Evolutionary conservation across 2,329 filamentous ascomycete genomes (phyloP).

Genomic region (Ceratocystiopsis brevicomis): DNA sequence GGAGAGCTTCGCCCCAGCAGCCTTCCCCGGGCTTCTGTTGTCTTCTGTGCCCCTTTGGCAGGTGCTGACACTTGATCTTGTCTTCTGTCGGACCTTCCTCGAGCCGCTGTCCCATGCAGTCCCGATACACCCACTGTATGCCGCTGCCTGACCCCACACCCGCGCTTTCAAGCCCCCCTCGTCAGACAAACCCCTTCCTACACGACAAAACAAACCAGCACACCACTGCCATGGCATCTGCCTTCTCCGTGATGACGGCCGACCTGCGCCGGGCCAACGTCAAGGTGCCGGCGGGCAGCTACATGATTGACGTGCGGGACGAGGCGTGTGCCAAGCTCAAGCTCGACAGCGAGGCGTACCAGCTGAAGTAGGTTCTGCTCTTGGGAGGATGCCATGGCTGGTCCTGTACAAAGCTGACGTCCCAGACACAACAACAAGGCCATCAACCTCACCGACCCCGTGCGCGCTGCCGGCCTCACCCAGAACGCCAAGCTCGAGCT

Average conservation of each 20-base stretch:
- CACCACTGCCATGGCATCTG: conserved; percentile 48
- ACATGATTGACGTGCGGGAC: conserved; percentile 66
- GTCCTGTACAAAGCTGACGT: too few species aligned
- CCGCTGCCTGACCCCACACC: too few species aligned
- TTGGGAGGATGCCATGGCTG: not conserved
- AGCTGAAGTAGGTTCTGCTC: conserved; percentile 47
- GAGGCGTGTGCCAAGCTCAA: conserved; percentile 76
- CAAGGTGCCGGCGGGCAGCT: conserved; percentile 66
- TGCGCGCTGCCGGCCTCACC: conserved; percentile 63
- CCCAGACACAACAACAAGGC: conserved; percentile 62
- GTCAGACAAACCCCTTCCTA: not conserved
- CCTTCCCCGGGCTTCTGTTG: conserved; percentile 1
- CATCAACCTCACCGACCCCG: conserved; percentile 68
- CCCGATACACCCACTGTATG: too few species aligned
- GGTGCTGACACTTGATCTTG: not conserved
- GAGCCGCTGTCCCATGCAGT: too few species aligned
- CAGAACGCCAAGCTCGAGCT: conserved; percentile 86
- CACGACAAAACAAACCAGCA: too few species aligned
- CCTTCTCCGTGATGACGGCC: conserved; percentile 73
- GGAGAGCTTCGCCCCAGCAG: not conserved
- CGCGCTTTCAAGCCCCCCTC: not conserved
- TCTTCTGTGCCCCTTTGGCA: conserved; percentile 5
- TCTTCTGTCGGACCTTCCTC: conserved; percentile 14
- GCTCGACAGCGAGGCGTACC: conserved; percentile 51
- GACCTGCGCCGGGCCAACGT: conserved; percentile 59